Conservation (phyloP, 345 rosid species). For the Lumnitzera racemosa region DNA sequence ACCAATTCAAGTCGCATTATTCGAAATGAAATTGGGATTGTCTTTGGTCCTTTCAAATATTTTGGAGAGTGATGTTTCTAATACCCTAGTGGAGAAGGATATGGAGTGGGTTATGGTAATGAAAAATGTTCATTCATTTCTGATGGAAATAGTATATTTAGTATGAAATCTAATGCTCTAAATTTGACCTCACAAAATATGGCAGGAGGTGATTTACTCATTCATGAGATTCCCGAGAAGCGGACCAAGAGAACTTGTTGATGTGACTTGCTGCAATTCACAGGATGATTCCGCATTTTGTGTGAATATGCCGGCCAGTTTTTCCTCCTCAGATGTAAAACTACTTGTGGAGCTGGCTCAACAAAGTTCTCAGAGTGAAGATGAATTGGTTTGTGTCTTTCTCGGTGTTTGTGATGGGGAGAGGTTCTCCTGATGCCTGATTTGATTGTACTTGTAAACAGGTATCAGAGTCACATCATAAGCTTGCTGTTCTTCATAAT, state of each 20-base stretch:
- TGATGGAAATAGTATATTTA: slow-evolving; percentile 9
- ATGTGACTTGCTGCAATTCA: slow-evolving; percentile 21
- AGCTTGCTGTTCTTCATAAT: slow-evolving; percentile 46
- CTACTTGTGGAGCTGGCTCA: slow-evolving; percentile 64
- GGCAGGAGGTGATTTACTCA: slow-evolving; percentile 62
- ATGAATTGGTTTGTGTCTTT: slow-evolving; percentile 30
- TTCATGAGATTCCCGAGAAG: slow-evolving; percentile 82
- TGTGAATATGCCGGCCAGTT: slow-evolving; percentile 29
- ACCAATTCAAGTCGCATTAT: slow-evolving; percentile 89
- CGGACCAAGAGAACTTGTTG: slow-evolving; percentile 18
- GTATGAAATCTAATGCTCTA: neutral
- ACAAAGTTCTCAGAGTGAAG: slow-evolving; percentile 27
- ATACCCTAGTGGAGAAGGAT: slow-evolving; percentile 33
- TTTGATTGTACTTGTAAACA: slow-evolving; percentile 19
- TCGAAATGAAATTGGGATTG: slow-evolving; percentile 83
- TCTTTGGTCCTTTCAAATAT: slow-evolving; percentile 50
- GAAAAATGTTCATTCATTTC: neutral
- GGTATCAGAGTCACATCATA: slow-evolving; percentile 49
- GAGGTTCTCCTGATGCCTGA: slow-evolving; percentile 1
- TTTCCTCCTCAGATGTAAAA: slow-evolving; percentile 34
- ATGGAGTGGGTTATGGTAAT: slow-evolving; percentile 56
- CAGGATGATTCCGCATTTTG: slow-evolving; percentile 26
- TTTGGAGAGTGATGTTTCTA: slow-evolving; percentile 32
- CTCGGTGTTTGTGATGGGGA: neutral
- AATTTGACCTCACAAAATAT: slow-evolving; percentile 16